These are phyloP conservation scores for Pichia sp. DNA, from an alignment of 1,139 yeast species.

Conservation along the genomic window DNA sequence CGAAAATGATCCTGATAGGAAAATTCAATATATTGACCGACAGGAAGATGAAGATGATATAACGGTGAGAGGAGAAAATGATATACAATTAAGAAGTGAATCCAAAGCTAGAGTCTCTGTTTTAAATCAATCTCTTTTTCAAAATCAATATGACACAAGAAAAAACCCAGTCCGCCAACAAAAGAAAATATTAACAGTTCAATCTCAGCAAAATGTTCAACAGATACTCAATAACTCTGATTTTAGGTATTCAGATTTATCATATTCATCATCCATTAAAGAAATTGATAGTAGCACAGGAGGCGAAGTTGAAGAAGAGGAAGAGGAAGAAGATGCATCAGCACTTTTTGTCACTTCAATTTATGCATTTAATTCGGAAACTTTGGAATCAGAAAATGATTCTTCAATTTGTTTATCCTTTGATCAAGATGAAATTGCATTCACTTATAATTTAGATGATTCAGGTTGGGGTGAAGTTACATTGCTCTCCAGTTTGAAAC, in stretches of 20 bases:
- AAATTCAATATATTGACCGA: not conserved
- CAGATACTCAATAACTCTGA: not conserved
- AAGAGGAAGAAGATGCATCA: slow-evolving; percentile 26
- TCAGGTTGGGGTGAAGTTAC: slow-evolving; percentile 99
- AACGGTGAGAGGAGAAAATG: not conserved
- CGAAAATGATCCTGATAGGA: not conserved
- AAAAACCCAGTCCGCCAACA: slow-evolving; percentile 10
- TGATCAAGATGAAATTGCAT: slow-evolving; percentile 71
- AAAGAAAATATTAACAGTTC: not conserved
- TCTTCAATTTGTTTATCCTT: slow-evolving; percentile 80
- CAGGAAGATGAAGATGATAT: not conserved
- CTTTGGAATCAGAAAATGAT: slow-evolving; percentile 60
- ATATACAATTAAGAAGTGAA: not conserved
- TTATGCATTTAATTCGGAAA: slow-evolving; percentile 69
- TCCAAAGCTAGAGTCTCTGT: slow-evolving; percentile 25
- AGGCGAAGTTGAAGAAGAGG: not conserved
- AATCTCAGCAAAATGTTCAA: not conserved
- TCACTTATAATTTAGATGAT: slow-evolving; percentile 81
- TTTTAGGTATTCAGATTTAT: not conserved
- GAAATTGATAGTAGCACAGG: not conserved
- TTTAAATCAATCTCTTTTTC: slow-evolving; percentile 24
- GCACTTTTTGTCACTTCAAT: slow-evolving; percentile 52
- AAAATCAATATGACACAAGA: slow-evolving; percentile 14
- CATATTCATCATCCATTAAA: slow-evolving; percentile 1
- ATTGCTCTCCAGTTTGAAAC: slow-evolving; percentile 52